Evolutionary conservation across 768 basidiomycete species (phyloP), one percentile per base, ranked within the genome.

Genomic region (Mrakia frigida): DNA sequence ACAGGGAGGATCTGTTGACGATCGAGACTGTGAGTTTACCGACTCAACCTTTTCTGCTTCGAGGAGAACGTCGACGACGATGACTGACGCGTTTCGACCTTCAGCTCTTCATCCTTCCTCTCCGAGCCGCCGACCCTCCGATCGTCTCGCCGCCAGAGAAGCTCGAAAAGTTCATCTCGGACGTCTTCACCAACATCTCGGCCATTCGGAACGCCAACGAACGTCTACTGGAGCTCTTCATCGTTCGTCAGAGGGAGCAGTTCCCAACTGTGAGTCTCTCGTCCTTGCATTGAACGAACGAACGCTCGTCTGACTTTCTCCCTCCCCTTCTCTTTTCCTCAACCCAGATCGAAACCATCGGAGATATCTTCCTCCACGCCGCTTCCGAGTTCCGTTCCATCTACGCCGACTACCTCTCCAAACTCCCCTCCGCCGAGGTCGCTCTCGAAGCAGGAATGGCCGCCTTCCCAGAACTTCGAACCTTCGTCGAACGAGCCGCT

Each of bases 121-220:
- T 98, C 41, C 88, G 90, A 25, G 84, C 85, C 25, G 87, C 89
- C 65, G 87, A 92, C 33, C 92, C 92, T 25, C 89, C 93, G 0
- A 90, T 96, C 79, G 89, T 97, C 56, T 84, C 86, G 6, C 83
- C 86, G 6, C 81, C 86, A 35, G 86, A 88, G 43, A 79, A 80
- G 10, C 83, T 96, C 10, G 90, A 92, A 43, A 88, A 90, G 46
- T 96, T 98, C 82, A 90, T 97, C 70, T 91, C 92, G 61, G 90
- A 92, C 46, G 90, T 95, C 5, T 95, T 98, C 79, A 89, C 91
- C 70, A 97, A 97, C 81, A 89, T 95, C 56, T 86, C 91, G 6
- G 92, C 93, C 78, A 85, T 98, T n/a, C 88, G 92, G 25, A 91
- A 92, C 81, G 90, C 91, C 81, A 93, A 91, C 80, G 87, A 89